Base-by-base conservation (phyloP, 306 rosid genomes). In the Quillaja saponaria region DNA sequence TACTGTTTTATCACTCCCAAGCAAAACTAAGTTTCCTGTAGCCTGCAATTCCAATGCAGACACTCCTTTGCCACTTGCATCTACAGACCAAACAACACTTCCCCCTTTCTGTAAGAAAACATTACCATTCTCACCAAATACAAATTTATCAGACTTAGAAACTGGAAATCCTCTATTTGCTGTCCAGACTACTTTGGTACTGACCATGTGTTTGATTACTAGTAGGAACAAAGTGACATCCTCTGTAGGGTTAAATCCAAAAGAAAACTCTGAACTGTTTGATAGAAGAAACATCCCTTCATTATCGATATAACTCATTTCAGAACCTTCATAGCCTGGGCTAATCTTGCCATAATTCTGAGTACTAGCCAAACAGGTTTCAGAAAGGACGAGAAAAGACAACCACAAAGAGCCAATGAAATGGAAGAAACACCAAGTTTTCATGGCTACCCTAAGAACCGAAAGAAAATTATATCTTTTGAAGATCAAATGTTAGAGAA, bases 1-100 rank as follows among this genome's bases (percentile, higher is more conserved):
- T 4, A 76, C 21, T 4, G 64, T 67, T 13, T 9, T 62, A 37
- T 75, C 84, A 9, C 41, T 79, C 16, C 82, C 82, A 48, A 77
- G 64, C 76, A 92, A 66, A 58, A 78, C 89, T 75, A 92, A 75
- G 45, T 92, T 89, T n/a, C 99, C 99, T 0, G 76, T 71, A 63
- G 84, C 82, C 58, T 21, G 73, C 84, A 92, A 74, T 61, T 73
- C 85, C 80, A 88, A 69, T 40, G 76, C 82, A 25, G 91, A 77
- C 65, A 67, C 87, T 51, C 82, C 81, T 57, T 77, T 82, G 59
- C 63, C 73, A 40, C 68, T 39, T 1, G 94, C 76, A 25, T 76
- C 60, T 17, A 80, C 65, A 34, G 99, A 83, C 96, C 96, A 92
- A 12, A 83, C 85, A 49, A 71, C 78, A 6, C 15, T 38, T 44